Evolutionary conservation across 2,329 filamentous ascomycete genomes (phyloP).

Genomic region (Apiospora phragmitis): DNA sequence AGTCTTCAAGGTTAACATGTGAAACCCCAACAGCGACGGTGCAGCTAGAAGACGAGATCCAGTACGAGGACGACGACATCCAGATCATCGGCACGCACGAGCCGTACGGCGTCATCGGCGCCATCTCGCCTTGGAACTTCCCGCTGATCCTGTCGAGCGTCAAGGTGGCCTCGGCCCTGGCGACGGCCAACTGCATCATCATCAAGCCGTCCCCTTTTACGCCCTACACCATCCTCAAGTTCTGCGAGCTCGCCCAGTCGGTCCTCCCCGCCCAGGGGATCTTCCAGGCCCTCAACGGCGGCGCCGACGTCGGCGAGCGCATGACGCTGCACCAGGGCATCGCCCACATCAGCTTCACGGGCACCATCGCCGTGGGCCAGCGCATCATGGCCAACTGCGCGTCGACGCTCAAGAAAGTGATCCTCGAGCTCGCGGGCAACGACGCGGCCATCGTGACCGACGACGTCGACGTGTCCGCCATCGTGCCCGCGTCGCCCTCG

Average conservation of each 20-base stretch:
- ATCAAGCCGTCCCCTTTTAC: constrained; percentile 61
- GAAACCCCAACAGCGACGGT: constrained; percentile 25
- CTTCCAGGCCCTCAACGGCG: constrained; percentile 55
- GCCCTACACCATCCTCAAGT: constrained; percentile 52
- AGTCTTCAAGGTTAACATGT: neutral
- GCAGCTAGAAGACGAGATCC: constrained; percentile 45
- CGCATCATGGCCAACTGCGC: constrained; percentile 50
- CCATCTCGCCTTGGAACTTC: constrained; percentile 64
- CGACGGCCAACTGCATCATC: constrained; percentile 56
- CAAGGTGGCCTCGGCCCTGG: constrained; percentile 52
- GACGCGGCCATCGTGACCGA: constrained; percentile 54
- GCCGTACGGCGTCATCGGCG: constrained; percentile 52
- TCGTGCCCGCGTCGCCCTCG: constrained; percentile 36
- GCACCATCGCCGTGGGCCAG: constrained; percentile 52
- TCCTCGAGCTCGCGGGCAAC: constrained; percentile 57
- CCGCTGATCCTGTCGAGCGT: constrained; percentile 46
- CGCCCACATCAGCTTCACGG: constrained; percentile 60
- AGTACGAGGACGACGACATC: constrained; percentile 46
- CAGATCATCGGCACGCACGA: constrained; percentile 43
- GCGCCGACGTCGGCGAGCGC: constrained; percentile 52
- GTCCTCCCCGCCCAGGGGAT: constrained; percentile 39
- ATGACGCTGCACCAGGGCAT: constrained; percentile 56
- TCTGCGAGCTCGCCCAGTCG: constrained; percentile 45
- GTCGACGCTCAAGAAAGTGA: constrained; percentile 53
- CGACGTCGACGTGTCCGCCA: constrained; percentile 48